Percentiles rank a stretch among this genome's conserved stretches.
phyloP scores from a whole-genome alignment of 2,329 filamentous ascomycete genomes.

The Fusarium temperatum region DNA sequence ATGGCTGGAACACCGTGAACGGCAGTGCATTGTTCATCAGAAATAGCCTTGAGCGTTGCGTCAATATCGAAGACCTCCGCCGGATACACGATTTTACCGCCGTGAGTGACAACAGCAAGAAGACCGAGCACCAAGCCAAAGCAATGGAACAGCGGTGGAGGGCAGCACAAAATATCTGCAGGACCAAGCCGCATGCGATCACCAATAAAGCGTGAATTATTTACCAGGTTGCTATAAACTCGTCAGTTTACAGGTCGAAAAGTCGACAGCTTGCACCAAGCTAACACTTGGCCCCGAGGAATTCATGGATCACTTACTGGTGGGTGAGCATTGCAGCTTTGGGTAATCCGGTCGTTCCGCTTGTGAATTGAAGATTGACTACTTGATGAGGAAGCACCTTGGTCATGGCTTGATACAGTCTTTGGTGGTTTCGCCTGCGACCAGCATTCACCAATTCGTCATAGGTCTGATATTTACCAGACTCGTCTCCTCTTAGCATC shows the following conservation, averaged over 20 bases:
- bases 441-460: constrained; percentile 64
- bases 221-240: constrained; percentile 62
- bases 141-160: constrained; percentile 86
- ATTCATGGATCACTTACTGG: constrained; percentile 57
- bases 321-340: constrained; percentile 81
- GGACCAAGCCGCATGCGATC: constrained; percentile 76
- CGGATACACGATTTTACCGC: constrained; percentile 79
- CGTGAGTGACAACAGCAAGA: constrained; percentile 76
- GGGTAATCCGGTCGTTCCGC: constrained; percentile 77
- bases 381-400: constrained; percentile 71
- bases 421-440: constrained; percentile 56
- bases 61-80: constrained; percentile 76
- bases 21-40: constrained; percentile 74
- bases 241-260: constrained; percentile 5
- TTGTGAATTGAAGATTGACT: constrained; percentile 79
- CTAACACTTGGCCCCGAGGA: not conserved
- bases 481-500: constrained; percentile 64
- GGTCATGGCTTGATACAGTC: constrained; percentile 62
- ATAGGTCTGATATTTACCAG: constrained; percentile 67
- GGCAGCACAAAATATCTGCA: constrained; percentile 78
- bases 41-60: constrained; percentile 72
- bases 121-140: constrained; percentile 83
- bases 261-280: not conserved
- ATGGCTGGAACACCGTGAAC: constrained; percentile 86
- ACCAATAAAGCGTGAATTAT: constrained; percentile 76